A percentile compares a stretch with the other conserved stretches of the same genome.
phyloP scores from a whole-genome alignment of 495 filamentous ascomycete species.

The Xylaria longipes region DNA sequence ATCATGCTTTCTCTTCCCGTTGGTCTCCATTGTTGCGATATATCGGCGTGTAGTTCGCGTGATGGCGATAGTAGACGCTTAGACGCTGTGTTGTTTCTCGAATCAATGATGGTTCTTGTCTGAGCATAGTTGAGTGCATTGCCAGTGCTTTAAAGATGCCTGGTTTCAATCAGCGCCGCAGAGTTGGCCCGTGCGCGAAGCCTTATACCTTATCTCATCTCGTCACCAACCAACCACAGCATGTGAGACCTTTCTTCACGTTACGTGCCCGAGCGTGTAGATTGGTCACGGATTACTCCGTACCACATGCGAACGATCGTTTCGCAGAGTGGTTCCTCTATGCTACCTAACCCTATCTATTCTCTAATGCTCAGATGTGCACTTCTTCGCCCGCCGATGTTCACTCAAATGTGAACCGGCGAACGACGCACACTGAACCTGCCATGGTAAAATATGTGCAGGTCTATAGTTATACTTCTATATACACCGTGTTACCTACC shows the following conservation, averaged over 20 bases:
- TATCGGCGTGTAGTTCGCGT: background rate
- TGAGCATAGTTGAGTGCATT: background rate
- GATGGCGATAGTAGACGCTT: background rate
- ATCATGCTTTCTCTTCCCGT: slow-evolving; percentile 35
- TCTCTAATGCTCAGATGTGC: background rate
- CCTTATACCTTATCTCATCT: background rate
- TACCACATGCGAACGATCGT: background rate
- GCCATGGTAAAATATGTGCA: background rate
- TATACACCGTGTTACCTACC: background rate
- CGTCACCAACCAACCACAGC: background rate
- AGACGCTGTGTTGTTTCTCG: background rate
- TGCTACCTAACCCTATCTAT: background rate
- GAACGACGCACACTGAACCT: background rate
- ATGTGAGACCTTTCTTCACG: background rate
- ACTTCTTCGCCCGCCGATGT: background rate
- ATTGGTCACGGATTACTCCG: background rate
- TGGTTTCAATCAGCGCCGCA: background rate
- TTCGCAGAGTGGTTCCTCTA: background rate
- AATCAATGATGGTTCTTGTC: background rate
- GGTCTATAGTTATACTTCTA: background rate
- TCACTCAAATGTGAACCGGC: background rate
- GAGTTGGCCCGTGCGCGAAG: slow-evolving; percentile 10
- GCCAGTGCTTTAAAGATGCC: background rate
- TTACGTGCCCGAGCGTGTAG: background rate
- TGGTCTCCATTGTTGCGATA: slow-evolving; percentile 30